Evolutionary conservation across 768 basidiomycete genomes (phyloP), one percentile per base, ranked within the genome.

Genomic region (Pleurotus eryngii): DNA sequence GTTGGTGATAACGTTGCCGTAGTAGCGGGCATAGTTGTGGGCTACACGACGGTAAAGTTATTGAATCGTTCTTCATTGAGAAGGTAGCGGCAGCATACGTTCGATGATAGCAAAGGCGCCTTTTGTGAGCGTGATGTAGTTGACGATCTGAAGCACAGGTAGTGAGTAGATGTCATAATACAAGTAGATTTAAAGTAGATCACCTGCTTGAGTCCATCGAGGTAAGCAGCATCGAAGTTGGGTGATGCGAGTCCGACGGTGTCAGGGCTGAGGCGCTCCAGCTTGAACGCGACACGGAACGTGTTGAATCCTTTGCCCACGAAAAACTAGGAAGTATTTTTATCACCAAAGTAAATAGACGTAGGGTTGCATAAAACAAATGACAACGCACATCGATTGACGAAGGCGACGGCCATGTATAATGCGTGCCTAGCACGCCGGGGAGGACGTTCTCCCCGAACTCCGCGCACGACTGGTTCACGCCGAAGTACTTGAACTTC

Each of bases 11-110:
- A 30, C 27, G 12, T 26, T 72, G 51, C 75, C 74, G 63, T 84
- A 81, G 74, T 81, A 86, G 49, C 76, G 77, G 80, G 83, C 79
- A 69, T 65, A 86, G 70, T 84, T 85, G 72, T 85, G 85, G 45
- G 81, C 80, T 81, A 51, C n/a, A 4, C 15, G 30, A 38, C 5
- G 5, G 4, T 15, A 11, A 40, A n/a, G 42, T 27, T 12, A 8
- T 49, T 46, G n/a, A 46, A 24, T 60, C 58, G 57, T 48, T 18
- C 27, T 11, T 17, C 46, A 9, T 14, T 3, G 9, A 20, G 17
- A 14, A 1, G 43, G 5, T 14, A 24, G 53, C 12, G n/a, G 12
- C 15, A 20, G 71, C 77, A 60, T 61, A 81, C 81, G 84, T 53
- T 85, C 84, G 51, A 86, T 72, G 58, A 79, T 66, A 53, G 76